Evolutionary conservation across 2,329 filamentous ascomycete species (phyloP), one percentile per base, ranked within the genome.

Genomic region (Hypomyces rosellus): DNA sequence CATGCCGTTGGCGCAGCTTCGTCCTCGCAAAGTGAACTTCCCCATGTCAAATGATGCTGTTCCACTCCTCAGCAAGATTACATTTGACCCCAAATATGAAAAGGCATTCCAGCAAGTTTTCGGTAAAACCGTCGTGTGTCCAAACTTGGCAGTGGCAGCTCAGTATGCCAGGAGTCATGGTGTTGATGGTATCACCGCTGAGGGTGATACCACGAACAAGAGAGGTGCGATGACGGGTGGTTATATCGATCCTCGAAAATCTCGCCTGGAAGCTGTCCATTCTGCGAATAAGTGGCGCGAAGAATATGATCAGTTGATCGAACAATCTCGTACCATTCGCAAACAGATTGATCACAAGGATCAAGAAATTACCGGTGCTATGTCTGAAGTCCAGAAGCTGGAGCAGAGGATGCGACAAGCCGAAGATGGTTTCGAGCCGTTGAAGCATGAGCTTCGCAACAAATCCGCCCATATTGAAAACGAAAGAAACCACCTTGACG

Each of bases 211-310:
- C 33, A 91, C 90, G 1, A 95, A 96, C 70, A 96, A 95, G 72
- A 87, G 92, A 59, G 93, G 93, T 69, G 92, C 91, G 13, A 82
- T 99, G 74, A 96, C 90, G 45, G 93, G 93, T 74, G 93, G 93
- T 60, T 99, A 86, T 64, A 86, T 96, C 55, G 93, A 99, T 63
- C 82, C 87, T 11, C 81, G 87, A 34, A 86, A 85, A 58, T 97
- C 92, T 1, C 85, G 92, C 18, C 76, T 97, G n/a, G 86, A 92
- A 60, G 89, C 87, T 25, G 86, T 96, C 30, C 85, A 85, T 53
- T 77, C 82, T 5, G 81, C 92, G 33, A 82, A 84, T 49, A 85
- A 82, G 60, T 89, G 86, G 75, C 82, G 90, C 34, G 78, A 84
- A 46, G 84, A 89, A 61, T 86, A 82, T 56, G 89, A 96, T 44